Conservation (phyloP, 176 grass and related monocot species). For the Oropetium thomaeum region DNA sequence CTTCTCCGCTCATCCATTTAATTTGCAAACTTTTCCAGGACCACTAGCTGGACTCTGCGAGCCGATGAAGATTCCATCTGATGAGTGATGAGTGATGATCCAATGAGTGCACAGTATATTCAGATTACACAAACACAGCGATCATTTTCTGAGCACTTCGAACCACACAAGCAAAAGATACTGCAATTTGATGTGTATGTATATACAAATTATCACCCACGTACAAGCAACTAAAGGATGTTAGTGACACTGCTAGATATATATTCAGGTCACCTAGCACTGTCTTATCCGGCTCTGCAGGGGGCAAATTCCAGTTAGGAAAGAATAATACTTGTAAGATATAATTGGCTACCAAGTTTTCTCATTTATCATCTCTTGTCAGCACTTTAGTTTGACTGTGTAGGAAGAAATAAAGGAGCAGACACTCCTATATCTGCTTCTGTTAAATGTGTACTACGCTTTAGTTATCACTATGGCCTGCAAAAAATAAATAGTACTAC, state of each 20-base stretch:
- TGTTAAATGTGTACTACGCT: not conserved
- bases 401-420: not conserved
- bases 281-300: conserved; percentile 4
- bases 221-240: conserved; percentile 21
- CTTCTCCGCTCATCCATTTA: no score
- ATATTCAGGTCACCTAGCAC: not conserved
- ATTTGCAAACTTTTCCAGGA: no score
- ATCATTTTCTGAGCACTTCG: conserved; percentile 33
- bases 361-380: conserved; percentile 15
- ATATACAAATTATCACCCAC: conserved; percentile 15
- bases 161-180: conserved; percentile 2
- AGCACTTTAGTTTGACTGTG: not conserved
- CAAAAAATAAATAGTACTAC: not conserved
- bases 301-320: conserved; percentile 1
- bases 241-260: not conserved
- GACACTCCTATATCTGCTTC: not conserved
- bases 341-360: conserved; percentile 1
- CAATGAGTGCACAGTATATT: conserved; percentile 16
- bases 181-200: conserved; percentile 5
- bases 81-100: no score
- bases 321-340: not conserved
- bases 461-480: not conserved
- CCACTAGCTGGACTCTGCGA: no score
- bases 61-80: conserved; percentile 36
- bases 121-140: not conserved